Evolutionary conservation across 805 yeast species (phyloP).

Genomic region (Metschnikowia reukaufii): DNA sequence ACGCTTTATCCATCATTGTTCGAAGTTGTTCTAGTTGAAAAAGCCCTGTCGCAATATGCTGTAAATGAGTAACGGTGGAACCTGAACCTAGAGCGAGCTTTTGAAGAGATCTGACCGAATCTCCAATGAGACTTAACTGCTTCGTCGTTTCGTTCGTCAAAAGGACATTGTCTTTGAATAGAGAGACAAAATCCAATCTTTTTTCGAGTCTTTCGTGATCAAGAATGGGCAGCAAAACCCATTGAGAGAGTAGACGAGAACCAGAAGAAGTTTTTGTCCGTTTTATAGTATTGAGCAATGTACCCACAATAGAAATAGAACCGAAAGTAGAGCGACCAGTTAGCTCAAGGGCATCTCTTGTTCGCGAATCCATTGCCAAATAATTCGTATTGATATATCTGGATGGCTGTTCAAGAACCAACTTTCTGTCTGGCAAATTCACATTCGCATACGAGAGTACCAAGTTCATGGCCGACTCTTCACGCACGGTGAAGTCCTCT

Average conservation of each 20-base stretch:
- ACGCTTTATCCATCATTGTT: conserved; percentile 18
- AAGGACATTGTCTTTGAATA: conserved; percentile 27
- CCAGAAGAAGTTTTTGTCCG: conserved; percentile 83
- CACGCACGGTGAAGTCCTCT: conserved; percentile 42
- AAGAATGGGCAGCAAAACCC: conserved; percentile 81
- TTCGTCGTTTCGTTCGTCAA: conserved; percentile 27
- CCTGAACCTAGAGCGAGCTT: conserved; percentile 42
- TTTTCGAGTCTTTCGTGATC: conserved; percentile 52
- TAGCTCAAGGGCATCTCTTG: conserved; percentile 74
- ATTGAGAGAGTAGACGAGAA: conserved; percentile 69
- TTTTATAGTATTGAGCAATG: conserved; percentile 66
- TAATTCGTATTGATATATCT: conserved; percentile 50
- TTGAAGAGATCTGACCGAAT: conserved; percentile 60
- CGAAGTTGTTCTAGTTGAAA: conserved; percentile 19
- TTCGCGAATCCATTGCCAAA: conserved; percentile 79
- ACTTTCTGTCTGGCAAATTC: conserved; percentile 66
- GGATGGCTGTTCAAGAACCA: conserved; percentile 67
- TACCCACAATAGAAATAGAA: conserved; percentile 59
- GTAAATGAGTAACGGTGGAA: conserved; percentile 30
- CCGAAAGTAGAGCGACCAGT: conserved; percentile 49
- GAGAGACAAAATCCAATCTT: conserved; percentile 44
- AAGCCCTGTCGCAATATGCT: conserved; percentile 34
- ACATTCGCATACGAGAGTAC: conserved; percentile 64
- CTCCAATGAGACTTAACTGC: conserved; percentile 48
- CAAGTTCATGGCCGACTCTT: conserved; percentile 60